Base-by-base conservation (phyloP, 768 basidiomycete species). In the Porpolomopsis calyptriformis region DNA sequence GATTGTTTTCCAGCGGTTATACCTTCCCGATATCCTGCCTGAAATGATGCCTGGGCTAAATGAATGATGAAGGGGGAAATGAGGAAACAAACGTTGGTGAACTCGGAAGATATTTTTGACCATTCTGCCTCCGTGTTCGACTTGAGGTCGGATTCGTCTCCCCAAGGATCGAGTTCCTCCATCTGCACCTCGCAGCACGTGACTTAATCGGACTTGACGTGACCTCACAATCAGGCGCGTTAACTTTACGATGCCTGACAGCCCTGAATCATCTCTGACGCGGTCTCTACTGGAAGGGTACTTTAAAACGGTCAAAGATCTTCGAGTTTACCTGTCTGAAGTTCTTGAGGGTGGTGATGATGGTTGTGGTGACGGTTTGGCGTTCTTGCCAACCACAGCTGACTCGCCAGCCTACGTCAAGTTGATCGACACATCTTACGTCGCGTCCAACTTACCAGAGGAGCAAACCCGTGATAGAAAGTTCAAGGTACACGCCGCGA, bases 21-120 rank as follows among this genome's bases (percentile, higher is more conserved):
- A 4, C 94, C 94, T 64, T 97, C 93, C n/a, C 94, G 79, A 57
- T 97, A 97, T 2, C 94, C 94, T 14, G 79, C 79, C 94, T 96
- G 54, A 18, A 31, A 14, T 40, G 37, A 23, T 19, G n/a, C 22
- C 45, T 41, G 16, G 18, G 25, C 36, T 22, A 52, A 40, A 2
- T 37, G 19, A 38, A 40, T 18, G 8, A 26, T n/a, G 46, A 35
- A 27, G 16, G 20, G 40, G 6, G 18, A 16, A 4, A 24, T 14
- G 51, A 4, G 45, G 11, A 31, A 4, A 47, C 71, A 40, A 62
- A 85, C 85, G 55, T 82, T 85, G 16, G 78, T 81, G 59, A 86
- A 88, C 27, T 78, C 75, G 1, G 71, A 70, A 1, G 82, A 75
- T 44, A 88, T 69, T 52, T 71, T 82, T 12, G 67, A 58, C 85